phyloP scores from a whole-genome alignment of 1,284 basidiomycete genomes.

The Fistulinella cinereoalba region DNA sequence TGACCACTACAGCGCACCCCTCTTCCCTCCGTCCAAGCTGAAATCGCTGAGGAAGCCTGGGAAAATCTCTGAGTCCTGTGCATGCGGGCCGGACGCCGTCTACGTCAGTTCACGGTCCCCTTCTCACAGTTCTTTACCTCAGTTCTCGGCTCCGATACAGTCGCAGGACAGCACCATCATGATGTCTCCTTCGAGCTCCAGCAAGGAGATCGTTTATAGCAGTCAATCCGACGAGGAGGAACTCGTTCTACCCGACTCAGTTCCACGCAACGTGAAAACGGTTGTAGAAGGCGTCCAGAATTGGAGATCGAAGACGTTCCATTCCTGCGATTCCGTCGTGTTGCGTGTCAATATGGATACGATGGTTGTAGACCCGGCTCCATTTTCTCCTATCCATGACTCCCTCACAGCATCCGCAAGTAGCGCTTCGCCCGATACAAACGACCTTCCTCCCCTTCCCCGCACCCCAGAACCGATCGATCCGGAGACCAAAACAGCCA shows the following conservation, averaged over 20 bases:
- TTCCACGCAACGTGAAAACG: slow-evolving; percentile 26
- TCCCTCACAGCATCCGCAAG: background rate
- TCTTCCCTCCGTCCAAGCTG: slow-evolving; percentile 9
- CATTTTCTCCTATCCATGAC: slow-evolving; percentile 1
- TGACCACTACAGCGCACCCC: background rate
- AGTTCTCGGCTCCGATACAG: background rate
- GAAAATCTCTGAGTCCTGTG: slow-evolving; percentile 8
- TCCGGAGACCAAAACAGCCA: slow-evolving; percentile 47
- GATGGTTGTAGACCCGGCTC: slow-evolving; percentile 30
- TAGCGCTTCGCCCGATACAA: slow-evolving; percentile 21
- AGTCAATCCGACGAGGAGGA: slow-evolving; percentile 70
- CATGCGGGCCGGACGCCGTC: slow-evolving; percentile 1
- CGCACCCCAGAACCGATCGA: slow-evolving; percentile 45
- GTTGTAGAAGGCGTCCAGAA: slow-evolving; percentile 40
- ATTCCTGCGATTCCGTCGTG: slow-evolving; percentile 8
- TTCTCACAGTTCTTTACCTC: slow-evolving; percentile 7
- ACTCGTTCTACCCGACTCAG: slow-evolving; percentile 34
- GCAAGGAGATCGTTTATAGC: slow-evolving; percentile 51
- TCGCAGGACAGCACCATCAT: background rate
- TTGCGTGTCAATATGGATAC: slow-evolving; percentile 1
- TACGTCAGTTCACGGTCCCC: slow-evolving; percentile 11
- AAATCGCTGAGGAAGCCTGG: slow-evolving; percentile 13
- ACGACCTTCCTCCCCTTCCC: slow-evolving; percentile 27
- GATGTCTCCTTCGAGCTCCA: slow-evolving; percentile 19
- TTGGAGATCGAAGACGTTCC: slow-evolving; percentile 40